Base-by-base conservation (phyloP, 2,329 filamentous ascomycete genomes). In the Penicillium sp. region DNA sequence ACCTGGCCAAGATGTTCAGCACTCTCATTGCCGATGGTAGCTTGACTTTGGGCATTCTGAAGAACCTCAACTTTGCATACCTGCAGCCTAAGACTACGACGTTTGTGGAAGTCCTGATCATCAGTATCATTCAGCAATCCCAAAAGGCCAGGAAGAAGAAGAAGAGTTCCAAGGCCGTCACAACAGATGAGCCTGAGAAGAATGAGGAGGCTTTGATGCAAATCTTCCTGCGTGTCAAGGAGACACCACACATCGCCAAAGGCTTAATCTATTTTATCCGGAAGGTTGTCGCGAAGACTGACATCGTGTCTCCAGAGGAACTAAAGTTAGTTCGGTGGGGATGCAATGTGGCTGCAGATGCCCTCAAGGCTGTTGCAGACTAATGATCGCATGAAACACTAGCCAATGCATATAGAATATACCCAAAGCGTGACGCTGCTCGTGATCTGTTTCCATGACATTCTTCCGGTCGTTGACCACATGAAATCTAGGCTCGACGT, bases 261-360 rank as follows among this genome's bases (percentile, higher is more conserved):
- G 88, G 88, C 0, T 64, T 96, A 56, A 83, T 87, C 53, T 95
- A 86, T 69, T 93, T 95, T 64, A 64, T 97, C 44, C 81, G 82
- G 63, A 90, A 87, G 66, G 80, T 86, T 37, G 78, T 96, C 13
- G 76, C 80, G 4, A 87, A 84, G 65, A 86, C 84, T 0, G 80
- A 82, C 59, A 62, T 78, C 49, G 69, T 74, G 18, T 71, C 67
- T n/a, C 74, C 74, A 50, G 70, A 71, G 39, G 81, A 84, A 58
- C 73, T 68, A 56, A 78, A 77, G 47, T 67, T 74, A 12, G 71
- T 84, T 37, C 67, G 69, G 63, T 67, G 73, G 75, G 67, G 75
- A 35, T 72, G 70, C 50, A 69, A 62, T 58, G 62, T 70, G 29
- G 71, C 71, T 3, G 58, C 71, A 39, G 68, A 72, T 60, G 69